Percentiles rank a stretch among this genome's conserved stretches.
Conservation (phyloP, 345 rosid species). For the Eucalyptus melliodora region DNA sequence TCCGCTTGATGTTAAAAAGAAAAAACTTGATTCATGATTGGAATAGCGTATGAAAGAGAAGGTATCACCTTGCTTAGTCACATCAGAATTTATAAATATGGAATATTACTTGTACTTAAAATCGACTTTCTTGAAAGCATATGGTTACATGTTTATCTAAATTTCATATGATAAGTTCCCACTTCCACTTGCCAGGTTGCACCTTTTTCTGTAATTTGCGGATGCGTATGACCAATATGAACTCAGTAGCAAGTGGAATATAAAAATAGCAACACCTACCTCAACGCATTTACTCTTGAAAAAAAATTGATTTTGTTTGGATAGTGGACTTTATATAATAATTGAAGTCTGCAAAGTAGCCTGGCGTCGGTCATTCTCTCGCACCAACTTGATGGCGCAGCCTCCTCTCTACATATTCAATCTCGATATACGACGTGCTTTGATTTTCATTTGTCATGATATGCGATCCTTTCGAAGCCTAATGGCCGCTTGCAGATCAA, state of each 20-base stretch:
- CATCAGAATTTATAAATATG: not conserved
- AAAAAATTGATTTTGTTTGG: not conserved
- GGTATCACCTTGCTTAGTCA: not conserved
- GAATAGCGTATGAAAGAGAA: not conserved
- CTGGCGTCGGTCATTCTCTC: not conserved
- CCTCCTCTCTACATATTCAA: not conserved
- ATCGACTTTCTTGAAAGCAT: not conserved
- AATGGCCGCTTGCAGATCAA: not conserved
- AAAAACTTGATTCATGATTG: not conserved
- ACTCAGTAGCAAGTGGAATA: not conserved
- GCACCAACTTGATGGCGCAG: not conserved
- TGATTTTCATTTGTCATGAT: not conserved
- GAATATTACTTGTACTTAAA: too few relatives aligned
- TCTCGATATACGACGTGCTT: not conserved
- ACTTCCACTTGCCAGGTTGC: not conserved
- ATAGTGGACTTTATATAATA: not conserved
- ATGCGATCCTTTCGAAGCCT: not conserved
- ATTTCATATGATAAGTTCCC: not conserved
- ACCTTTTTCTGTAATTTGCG: not conserved
- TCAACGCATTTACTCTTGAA: not conserved
- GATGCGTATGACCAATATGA: not conserved
- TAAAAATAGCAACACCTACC: not conserved
- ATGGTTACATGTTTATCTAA: not conserved
- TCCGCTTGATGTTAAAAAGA: not conserved
- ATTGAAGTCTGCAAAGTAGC: not conserved